These are phyloP conservation scores for Microbotryum scabiosae DNA, from an alignment of 1,284 basidiomycete species.

Conservation along the genomic window DNA sequence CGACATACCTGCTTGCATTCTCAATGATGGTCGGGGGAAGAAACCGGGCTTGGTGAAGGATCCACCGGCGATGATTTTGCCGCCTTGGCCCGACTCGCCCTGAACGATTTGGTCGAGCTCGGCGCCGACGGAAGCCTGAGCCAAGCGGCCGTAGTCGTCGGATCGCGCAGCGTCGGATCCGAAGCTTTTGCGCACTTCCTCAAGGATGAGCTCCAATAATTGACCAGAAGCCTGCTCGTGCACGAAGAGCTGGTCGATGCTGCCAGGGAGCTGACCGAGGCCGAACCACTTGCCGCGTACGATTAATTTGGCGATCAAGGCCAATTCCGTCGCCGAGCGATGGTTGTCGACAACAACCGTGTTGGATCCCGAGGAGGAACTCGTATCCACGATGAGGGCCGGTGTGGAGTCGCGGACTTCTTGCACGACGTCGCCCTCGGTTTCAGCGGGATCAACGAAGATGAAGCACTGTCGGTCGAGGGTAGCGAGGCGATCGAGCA, in stretches of 20 bases:
- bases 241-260: conserved; percentile 6
- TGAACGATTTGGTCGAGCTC: neutral
- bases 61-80: neutral
- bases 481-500: neutral
- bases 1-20: neutral
- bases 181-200: neutral
- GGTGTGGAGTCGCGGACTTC: too few relatives aligned
- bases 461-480: neutral
- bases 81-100: neutral
- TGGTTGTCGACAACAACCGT: conserved; percentile 2
- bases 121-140: too few relatives aligned
- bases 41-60: neutral
- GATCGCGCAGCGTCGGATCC: neutral
- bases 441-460: neutral
- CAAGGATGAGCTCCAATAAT: neutral
- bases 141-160: neutral
- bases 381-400: neutral
- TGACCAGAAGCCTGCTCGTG: neutral
- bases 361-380: neutral
- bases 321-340: neutral
- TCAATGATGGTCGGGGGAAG: conserved; percentile 4
- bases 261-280: neutral
- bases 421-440: neutral
- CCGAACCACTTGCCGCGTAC: conserved; percentile 4
- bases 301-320: neutral